phyloP scores from a whole-genome alignment of 495 filamentous ascomycete species.

The Immersiella caudata region DNA sequence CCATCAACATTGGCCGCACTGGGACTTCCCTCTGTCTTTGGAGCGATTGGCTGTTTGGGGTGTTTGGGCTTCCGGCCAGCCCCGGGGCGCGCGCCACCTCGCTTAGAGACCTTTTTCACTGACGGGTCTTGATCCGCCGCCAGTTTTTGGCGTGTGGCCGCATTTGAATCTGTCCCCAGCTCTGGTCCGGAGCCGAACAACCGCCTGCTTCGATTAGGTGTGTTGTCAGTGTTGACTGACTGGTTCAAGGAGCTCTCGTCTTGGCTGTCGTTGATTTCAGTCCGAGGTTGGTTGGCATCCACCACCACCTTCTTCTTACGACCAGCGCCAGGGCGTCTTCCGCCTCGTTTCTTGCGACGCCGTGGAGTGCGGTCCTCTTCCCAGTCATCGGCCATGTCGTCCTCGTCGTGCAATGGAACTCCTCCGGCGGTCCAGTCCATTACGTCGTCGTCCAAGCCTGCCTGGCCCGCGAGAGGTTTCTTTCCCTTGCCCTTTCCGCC shows the following conservation, averaged over 20 bases:
- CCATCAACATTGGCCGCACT: constrained; percentile 10
- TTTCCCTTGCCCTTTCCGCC: constrained; percentile 9
- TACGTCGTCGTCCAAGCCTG: constrained; percentile 20
- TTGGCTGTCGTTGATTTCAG: constrained; percentile 31
- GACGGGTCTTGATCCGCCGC: background rate
- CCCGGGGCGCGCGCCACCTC: constrained; percentile 39
- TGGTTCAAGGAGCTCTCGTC: constrained; percentile 16
- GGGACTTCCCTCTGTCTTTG: background rate
- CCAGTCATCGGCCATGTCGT: constrained; percentile 28
- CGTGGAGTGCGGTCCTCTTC: constrained; percentile 8
- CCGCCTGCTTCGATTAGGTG: constrained; percentile 7
- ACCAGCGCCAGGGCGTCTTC: constrained; percentile 34
- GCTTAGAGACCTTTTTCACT: constrained; percentile 35
- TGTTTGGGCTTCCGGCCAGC: constrained; percentile 39
- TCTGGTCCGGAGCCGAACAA: background rate
- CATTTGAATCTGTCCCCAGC: background rate
- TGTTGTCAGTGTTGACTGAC: background rate
- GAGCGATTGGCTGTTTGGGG: background rate
- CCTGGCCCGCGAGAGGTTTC: constrained; percentile 3
- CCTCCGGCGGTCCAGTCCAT: constrained; percentile 20
- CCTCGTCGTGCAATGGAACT: constrained; percentile 25
- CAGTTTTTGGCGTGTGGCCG: background rate
- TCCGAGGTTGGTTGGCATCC: constrained; percentile 2
- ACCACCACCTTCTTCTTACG: constrained; percentile 32
- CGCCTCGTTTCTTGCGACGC: constrained; percentile 35